phyloP scores from a whole-genome alignment of 257 asterid genomes.

The Datura wrightii region DNA sequence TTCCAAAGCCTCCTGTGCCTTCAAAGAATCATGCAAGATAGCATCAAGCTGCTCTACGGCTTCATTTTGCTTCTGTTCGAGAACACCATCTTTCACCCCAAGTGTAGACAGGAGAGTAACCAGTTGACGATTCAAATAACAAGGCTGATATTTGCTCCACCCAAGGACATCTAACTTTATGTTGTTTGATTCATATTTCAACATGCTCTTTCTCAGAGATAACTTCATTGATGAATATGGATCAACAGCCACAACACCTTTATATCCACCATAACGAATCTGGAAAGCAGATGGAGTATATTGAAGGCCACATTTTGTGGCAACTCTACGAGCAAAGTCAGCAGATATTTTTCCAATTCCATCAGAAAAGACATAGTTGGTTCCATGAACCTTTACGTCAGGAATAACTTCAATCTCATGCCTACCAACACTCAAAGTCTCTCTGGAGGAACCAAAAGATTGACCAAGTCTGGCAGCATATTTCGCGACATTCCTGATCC shows the following conservation, averaged over 20 bases:
- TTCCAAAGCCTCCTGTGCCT: conserved; percentile 76
- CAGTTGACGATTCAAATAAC: conserved; percentile 83
- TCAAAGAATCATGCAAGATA: conserved; percentile 65
- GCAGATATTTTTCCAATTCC: conserved; percentile 90
- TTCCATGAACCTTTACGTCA: conserved; percentile 48
- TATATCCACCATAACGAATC: conserved; percentile 86
- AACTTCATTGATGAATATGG: conserved; percentile 62
- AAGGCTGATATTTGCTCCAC: conserved; percentile 88
- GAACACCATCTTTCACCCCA: conserved; percentile 64
- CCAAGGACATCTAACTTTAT: conserved; percentile 70
- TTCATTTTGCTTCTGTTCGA: conserved; percentile 68
- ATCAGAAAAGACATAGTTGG: conserved; percentile 71
- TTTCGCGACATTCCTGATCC: conserved; percentile 80
- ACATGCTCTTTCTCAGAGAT: conserved; percentile 80
- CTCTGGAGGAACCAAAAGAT: conserved; percentile 86
- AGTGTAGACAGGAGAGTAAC: conserved; percentile 84
- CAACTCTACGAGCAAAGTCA: conserved; percentile 69
- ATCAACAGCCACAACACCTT: conserved; percentile 90
- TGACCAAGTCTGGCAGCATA: conserved; percentile 99
- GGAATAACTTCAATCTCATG: conserved; percentile 60
- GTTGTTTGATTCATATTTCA: conserved; percentile 67
- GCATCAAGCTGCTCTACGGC: conserved; percentile 75
- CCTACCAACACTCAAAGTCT: conserved; percentile 59
- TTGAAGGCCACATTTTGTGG: conserved; percentile 68
- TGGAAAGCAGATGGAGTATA: conserved; percentile 81